phyloP scores from a whole-genome alignment of 75 land plant species.

The Isoetes taiwanensis region DNA sequence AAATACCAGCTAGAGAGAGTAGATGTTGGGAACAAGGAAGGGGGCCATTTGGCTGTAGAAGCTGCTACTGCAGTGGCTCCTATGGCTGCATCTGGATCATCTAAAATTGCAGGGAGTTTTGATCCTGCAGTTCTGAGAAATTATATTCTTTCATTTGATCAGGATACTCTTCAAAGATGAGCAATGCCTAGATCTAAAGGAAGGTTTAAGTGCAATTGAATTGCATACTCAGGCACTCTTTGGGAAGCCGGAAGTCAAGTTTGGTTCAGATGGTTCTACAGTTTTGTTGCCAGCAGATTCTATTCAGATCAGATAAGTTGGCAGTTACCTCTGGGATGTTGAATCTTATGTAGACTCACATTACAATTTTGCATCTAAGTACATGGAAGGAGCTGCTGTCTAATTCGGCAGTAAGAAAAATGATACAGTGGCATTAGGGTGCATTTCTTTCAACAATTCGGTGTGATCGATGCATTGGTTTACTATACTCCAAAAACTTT shows the following conservation, averaged over 20 bases:
- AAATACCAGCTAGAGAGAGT: slow-evolving; percentile 58
- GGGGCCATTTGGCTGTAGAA: not conserved
- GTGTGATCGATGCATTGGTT: too few relatives aligned
- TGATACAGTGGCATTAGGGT: too few relatives aligned
- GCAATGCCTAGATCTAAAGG: slow-evolving; percentile 56
- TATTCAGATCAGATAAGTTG: slow-evolving; percentile 37
- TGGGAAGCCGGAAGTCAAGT: slow-evolving; percentile 52
- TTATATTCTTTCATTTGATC: slow-evolving; percentile 50
- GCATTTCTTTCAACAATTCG: too few relatives aligned
- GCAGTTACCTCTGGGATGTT: slow-evolving; percentile 66
- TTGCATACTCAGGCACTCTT: slow-evolving; percentile 69
- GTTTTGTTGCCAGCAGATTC: slow-evolving; percentile 38
- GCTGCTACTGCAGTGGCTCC: slow-evolving; percentile 16
- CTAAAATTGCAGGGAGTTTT: slow-evolving; percentile 9
- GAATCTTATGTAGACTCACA: slow-evolving; percentile 63
- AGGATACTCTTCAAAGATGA: slow-evolving; percentile 50
- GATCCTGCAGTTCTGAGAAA: slow-evolving; percentile 30
- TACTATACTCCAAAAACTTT: too few relatives aligned
- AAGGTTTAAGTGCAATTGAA: slow-evolving; percentile 47
- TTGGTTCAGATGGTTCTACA: slow-evolving; percentile 42
- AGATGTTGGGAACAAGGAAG: slow-evolving; percentile 9
- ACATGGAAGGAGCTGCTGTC: too few relatives aligned
- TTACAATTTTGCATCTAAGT: slow-evolving; percentile 33
- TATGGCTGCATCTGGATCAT: slow-evolving; percentile 7
- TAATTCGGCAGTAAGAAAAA: too few relatives aligned